Evolutionary conservation across 441 rosid genomes (phyloP), one percentile per base, ranked within the genome.

Genomic region (Theobroma grandiflorum): DNA sequence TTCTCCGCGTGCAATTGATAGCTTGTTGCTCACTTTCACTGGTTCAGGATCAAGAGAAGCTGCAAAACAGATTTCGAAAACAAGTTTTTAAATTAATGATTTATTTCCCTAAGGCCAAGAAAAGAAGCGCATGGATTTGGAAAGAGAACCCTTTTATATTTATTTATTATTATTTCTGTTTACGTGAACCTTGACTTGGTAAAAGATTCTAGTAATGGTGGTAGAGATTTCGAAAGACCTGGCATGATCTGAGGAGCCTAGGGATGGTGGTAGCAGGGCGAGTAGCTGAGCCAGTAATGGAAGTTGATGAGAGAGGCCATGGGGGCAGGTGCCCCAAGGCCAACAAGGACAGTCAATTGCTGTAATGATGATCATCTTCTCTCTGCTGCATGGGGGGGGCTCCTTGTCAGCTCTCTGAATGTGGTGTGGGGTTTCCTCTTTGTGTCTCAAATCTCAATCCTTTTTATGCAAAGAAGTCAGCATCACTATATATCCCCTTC

Each of bases 391-490:
- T 53, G 42, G 70, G 11, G 6, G 71, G 74, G 66, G 75, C 31
- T 8, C 69, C 35, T 43, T 55, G 82, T 76, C 87, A 61, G 82
- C 74, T 62, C 73, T 71, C 49, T 64, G 35, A 49, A 71, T 20
- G 18, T 49, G 65, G 35, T 47, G 68, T 72, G 62, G 72, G 81
- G 81, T 75, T 74, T 1, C 49, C 35, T 72, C 14, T 78, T 50
- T 75, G 15, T 8, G 33, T 55, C 33, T 69, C 42, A 18, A 26
- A 26, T 72, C 62, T 72, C 75, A 15, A 52, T 72, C 57, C 84
- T 85, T 81, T 83, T 81, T 9, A 78, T 83, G 84, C 84, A 85
- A 71, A 3, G 0, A 42, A 42, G 63, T 76, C 84, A 11, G 33
- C 75, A 53, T 76, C 67, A n/a, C 59, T 59, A 15, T 16, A 8